phyloP scores from a whole-genome alignment of 331 rosid genomes.

The Ulmus americana region DNA sequence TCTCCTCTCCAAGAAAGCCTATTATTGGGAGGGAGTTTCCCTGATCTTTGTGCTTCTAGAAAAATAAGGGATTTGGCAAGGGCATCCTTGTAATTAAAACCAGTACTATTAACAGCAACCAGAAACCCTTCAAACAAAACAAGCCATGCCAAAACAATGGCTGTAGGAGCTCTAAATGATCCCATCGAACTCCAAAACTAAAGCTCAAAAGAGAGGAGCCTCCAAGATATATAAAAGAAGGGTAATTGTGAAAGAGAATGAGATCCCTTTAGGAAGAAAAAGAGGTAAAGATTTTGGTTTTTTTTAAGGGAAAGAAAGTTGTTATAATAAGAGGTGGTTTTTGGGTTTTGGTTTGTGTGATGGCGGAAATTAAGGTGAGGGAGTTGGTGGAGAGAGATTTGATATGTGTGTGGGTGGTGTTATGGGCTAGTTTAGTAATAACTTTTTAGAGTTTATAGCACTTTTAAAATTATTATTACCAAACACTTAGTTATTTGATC shows the following conservation, averaged over 20 bases:
- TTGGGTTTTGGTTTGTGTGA: constrained; percentile 14
- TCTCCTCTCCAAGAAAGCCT: constrained; percentile 86
- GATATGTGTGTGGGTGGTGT: constrained; percentile 2
- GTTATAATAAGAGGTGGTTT: constrained; percentile 2
- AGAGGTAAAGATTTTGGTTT: background rate
- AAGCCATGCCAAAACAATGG: constrained; percentile 50
- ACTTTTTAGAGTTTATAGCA: too few species aligned
- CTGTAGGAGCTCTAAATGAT: constrained; percentile 16
- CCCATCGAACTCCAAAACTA: background rate
- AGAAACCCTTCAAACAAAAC: constrained; percentile 35
- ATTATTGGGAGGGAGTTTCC: constrained; percentile 63
- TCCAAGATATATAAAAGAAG: background rate
- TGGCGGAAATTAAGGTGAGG: constrained; percentile 18
- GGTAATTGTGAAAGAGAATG: background rate
- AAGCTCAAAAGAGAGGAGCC: background rate
- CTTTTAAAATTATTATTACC: too few species aligned
- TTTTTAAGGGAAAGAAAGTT: too few species aligned
- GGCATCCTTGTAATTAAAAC: constrained; percentile 66
- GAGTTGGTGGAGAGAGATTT: background rate
- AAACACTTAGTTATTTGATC: too few species aligned
- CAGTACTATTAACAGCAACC: constrained; percentile 28
- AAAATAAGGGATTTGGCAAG: constrained; percentile 70
- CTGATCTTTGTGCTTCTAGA: constrained; percentile 89
- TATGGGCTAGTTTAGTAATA: too few species aligned
- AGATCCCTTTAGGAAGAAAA: constrained; percentile 4